Percentiles rank a stretch among this genome's conserved stretches.
These are phyloP conservation scores for Leccinum disarticulatum DNA, from an alignment of 768 basidiomycete genomes.

Conservation along the genomic window DNA sequence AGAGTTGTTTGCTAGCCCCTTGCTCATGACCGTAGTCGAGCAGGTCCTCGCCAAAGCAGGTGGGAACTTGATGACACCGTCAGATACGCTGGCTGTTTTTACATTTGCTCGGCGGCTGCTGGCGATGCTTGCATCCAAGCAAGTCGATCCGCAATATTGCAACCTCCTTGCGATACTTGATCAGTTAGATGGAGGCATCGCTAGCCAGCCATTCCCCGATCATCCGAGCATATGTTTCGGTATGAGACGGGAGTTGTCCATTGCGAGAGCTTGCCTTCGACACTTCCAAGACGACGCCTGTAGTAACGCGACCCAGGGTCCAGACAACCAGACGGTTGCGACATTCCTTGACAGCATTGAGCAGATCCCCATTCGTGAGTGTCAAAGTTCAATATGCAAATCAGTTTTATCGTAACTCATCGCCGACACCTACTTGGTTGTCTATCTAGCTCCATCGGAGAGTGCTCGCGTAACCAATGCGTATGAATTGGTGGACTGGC, in stretches of 20 bases:
- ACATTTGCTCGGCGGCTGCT: conserved; percentile 66
- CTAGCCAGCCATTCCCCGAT: conserved; percentile 33
- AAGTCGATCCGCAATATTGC: conserved; percentile 40
- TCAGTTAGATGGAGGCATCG: conserved; percentile 40
- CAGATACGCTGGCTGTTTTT: conserved; percentile 62
- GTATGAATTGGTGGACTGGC: conserved; percentile 62
- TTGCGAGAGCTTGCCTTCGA: conserved; percentile 39
- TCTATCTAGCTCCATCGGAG: conserved; percentile 39
- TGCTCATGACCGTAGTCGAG: conserved; percentile 79
- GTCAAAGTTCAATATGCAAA: not conserved
- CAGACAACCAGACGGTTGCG: conserved; percentile 25
- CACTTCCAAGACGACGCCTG: conserved; percentile 24
- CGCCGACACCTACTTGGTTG: not conserved
- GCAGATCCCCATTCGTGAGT: conserved; percentile 48
- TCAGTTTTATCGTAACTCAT: not conserved
- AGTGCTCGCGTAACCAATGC: conserved; percentile 39
- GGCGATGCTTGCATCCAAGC: conserved; percentile 55
- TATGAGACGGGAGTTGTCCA: conserved; percentile 44
- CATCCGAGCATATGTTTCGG: conserved; percentile 38
- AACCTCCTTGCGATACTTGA: conserved; percentile 32
- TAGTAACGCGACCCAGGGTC: not conserved
- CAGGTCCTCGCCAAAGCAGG: conserved; percentile 69
- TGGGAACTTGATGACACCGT: conserved; percentile 52
- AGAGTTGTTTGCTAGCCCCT: conserved; percentile 59
- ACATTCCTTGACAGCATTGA: conserved; percentile 48